Percentiles rank a stretch among this genome's conserved stretches.
Conservation (phyloP, 352 stramenopile species). For the Globisporangium perplexum region DNA sequence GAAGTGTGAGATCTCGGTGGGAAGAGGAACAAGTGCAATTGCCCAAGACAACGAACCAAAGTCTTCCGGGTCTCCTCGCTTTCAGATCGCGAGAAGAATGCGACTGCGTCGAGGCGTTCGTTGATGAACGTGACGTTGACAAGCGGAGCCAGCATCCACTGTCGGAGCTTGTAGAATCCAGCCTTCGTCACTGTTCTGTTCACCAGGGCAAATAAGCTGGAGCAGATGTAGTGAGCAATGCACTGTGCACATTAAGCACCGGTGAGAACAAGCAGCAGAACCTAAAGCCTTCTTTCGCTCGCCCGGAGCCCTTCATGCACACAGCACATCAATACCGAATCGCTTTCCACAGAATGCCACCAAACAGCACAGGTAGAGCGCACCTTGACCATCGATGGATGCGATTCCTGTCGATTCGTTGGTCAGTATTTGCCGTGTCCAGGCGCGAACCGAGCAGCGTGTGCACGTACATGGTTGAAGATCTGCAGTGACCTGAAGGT, state of each 20-base stretch:
- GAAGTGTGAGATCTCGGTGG: not conserved
- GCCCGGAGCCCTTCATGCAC: conserved; percentile 36
- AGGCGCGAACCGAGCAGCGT: not conserved
- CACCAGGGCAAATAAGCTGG: conserved; percentile 70
- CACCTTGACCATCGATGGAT: conserved; percentile 78
- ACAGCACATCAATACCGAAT: not conserved
- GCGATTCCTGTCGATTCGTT: conserved; percentile 43
- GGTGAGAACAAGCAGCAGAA: conserved; percentile 10
- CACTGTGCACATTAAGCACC: not conserved
- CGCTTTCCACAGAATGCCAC: not conserved
- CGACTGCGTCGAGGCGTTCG: conserved; percentile 45
- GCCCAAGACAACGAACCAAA: conserved; percentile 25
- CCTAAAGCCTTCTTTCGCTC: conserved; percentile 85
- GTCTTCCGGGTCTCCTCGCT: conserved; percentile 54
- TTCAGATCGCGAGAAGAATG: conserved; percentile 45
- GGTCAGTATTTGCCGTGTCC: not conserved
- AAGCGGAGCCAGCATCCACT: conserved; percentile 78
- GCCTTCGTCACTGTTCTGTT: conserved; percentile 75
- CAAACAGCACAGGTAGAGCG: not conserved
- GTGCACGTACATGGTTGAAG: conserved; percentile 55
- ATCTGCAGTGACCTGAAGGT: conserved; percentile 78
- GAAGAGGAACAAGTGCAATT: not conserved
- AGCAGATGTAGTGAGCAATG: conserved; percentile 2
- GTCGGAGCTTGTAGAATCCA: conserved; percentile 46
- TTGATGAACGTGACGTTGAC: conserved; percentile 39